Evolutionary conservation across 768 basidiomycete genomes (phyloP).

Genomic region (Gloeopeniophorella convolvens): DNA sequence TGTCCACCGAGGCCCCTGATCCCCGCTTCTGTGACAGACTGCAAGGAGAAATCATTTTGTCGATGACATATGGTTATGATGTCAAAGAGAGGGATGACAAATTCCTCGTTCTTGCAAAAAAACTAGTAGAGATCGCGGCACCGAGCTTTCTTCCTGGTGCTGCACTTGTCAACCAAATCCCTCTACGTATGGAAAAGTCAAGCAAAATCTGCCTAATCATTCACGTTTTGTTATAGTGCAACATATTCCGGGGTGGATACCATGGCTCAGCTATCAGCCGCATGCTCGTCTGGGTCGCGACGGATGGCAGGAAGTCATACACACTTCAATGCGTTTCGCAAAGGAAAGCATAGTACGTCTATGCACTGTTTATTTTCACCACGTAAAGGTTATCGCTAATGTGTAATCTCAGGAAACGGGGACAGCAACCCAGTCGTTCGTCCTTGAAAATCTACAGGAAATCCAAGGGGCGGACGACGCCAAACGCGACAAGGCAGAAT

Average conservation of each 20-base stretch:
- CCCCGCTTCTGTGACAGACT: no score
- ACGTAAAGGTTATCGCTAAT: conserved; percentile 1
- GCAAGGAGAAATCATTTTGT: neutral
- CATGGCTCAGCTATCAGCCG: conserved; percentile 7
- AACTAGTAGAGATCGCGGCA: neutral
- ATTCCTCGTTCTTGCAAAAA: neutral
- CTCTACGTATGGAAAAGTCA: no score
- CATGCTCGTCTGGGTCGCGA: neutral
- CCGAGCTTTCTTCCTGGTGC: neutral
- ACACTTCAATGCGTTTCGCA: conserved; percentile 3
- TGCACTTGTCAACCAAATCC: conserved; percentile 12
- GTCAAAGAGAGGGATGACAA: neutral
- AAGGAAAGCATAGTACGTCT: conserved; percentile 7
- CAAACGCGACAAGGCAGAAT: conserved; percentile 1
- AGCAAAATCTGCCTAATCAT: neutral
- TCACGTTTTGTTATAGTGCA: neutral
- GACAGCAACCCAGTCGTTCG: no score
- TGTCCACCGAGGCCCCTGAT: no score
- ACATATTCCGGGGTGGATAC: conserved; percentile 5
- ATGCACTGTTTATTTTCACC: neutral
- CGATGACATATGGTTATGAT: conserved; percentile 7
- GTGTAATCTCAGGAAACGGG: no score
- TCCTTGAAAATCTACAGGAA: neutral
- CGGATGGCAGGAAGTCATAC: neutral
- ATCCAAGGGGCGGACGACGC: neutral